Base-by-base conservation (phyloP, 2,329 filamentous ascomycete genomes). In the Fusarium lateritium region DNA sequence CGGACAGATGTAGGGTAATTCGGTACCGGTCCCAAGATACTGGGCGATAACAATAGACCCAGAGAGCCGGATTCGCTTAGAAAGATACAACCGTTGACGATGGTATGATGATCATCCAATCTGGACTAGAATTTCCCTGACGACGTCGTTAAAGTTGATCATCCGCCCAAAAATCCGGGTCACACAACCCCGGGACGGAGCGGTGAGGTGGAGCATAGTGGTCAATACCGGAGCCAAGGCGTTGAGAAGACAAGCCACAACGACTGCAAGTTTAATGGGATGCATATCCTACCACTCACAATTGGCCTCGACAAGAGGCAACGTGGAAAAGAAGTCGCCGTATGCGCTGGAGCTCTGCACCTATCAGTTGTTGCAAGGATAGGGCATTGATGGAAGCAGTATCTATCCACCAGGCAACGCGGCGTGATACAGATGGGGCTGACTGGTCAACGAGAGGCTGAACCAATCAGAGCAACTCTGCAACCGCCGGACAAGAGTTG, bases 401-500 rank as follows among this genome's bases (percentile, higher is more conserved):
- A 34, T 26, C 24, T 50, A 63, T 67, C 52, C 40, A 70, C 62
- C 36, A 31, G 53, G 53, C 58, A 69, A 69, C 67, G 38, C 24
- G 43, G 28, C 55, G 57, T 66, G 49, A 69, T 46, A n/a, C 34
- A 39, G 28, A 62, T 55, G 61, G 46, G 58, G 50, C 50, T 64
- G 49, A 49, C 39, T 34, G 13, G 44, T 40, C 36, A 49, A 39
- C 39, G 46, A 19, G 52, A 42, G 40, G 31, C 47, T 60, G 40
- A 60, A 42, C 67, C 67, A 70, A 70, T 70, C 51, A 60, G 42
- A 56, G 36, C 36, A 38, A 40, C 19, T 24, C 39, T 70, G 58
- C 62, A 70, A 52, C 67, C 67, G 67, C 67, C 51, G 36, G 40
- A 31, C 38, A 56, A 34, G 42, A 40, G 14, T 24, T 38, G 44